A percentile compares a stretch with the other conserved stretches of the same genome.
Conservation (phyloP, 2,329 filamentous ascomycete species). For the Geoglossum cookeanum region DNA sequence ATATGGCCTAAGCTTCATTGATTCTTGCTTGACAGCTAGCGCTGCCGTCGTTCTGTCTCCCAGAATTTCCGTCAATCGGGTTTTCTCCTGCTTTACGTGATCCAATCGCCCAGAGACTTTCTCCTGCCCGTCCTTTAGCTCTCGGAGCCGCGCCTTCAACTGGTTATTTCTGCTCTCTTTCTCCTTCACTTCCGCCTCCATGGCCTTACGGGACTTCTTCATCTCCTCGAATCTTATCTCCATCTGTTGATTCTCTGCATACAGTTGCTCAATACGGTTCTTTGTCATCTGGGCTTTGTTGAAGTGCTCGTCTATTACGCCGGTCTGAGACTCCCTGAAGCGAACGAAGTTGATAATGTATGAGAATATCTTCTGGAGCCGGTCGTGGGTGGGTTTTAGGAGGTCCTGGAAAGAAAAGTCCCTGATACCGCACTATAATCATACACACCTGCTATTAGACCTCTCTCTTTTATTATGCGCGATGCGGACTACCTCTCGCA, state of each 20-base stretch:
- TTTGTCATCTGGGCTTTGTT: constrained; percentile 80
- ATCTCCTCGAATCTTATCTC: constrained; percentile 64
- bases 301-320: constrained; percentile 80
- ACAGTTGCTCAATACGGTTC: constrained; percentile 67
- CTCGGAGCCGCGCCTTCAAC: constrained; percentile 61
- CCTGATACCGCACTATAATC: constrained; percentile 59
- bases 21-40: constrained; percentile 61
- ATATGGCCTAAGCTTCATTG: constrained; percentile 77
- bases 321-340: constrained; percentile 83
- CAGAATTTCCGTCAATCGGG: constrained; percentile 49
- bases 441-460: not conserved
- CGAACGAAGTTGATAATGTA: constrained; percentile 98
- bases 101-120: constrained; percentile 67
- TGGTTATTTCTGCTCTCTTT: constrained; percentile 77
- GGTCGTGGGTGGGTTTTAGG: constrained; percentile 74
- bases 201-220: constrained; percentile 56
- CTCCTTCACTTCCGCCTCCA: constrained; percentile 64
- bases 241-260: constrained; percentile 72
- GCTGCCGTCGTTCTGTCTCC: constrained; percentile 54
- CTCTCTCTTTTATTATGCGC: not conserved
- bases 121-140: constrained; percentile 66
- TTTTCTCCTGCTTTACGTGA: constrained; percentile 63
- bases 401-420: constrained; percentile 91
- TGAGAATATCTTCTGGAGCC: constrained; percentile 86
- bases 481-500: not conserved